Conservation (phyloP, 1,284 basidiomycete species). For the Mycena citricolor region DNA sequence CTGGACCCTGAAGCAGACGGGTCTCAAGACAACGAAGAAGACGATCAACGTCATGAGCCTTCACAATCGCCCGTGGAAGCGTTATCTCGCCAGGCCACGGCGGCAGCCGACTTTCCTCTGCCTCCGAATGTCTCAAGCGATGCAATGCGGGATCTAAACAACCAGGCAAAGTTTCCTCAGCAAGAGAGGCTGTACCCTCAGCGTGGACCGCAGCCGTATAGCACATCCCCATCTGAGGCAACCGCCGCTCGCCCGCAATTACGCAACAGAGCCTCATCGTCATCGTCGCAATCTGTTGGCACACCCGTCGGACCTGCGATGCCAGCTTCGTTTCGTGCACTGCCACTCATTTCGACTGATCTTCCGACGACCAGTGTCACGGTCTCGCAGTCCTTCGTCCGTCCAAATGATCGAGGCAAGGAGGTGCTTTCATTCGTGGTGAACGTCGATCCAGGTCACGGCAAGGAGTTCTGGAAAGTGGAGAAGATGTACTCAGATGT, state of each 20-base stretch:
- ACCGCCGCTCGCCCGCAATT: neutral
- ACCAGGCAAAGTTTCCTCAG: too few species aligned
- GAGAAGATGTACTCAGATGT: conserved; percentile 95
- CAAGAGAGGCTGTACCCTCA: conserved; percentile 4
- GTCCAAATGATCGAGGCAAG: conserved; percentile 83
- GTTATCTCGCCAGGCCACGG: conserved; percentile 8
- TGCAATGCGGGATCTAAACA: too few species aligned
- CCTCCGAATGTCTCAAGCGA: too few species aligned
- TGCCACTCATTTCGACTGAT: conserved; percentile 68
- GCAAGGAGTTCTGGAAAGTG: conserved; percentile 81
- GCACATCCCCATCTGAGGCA: conserved; percentile 3
- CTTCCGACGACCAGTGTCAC: conserved; percentile 61
- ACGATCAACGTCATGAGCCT: conserved; percentile 25
- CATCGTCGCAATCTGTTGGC: conserved; percentile 16
- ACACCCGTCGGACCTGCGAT: conserved; percentile 14
- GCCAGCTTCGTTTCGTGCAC: conserved; percentile 57
- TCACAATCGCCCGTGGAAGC: conserved; percentile 8
- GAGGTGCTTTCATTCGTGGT: conserved; percentile 86
- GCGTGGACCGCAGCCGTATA: conserved; percentile 1
- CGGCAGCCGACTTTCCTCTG: conserved; percentile 22
- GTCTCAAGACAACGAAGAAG: conserved; percentile 19
- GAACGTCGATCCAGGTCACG: conserved; percentile 59
- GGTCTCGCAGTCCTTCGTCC: conserved; percentile 76
- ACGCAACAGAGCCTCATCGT: conserved; percentile 6
- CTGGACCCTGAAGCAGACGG: conserved; percentile 23